A percentile compares a stretch with the other conserved stretches of the same genome.
Evolutionary conservation across 495 filamentous ascomycete species (phyloP).

Genomic region (Lentithecium fluviatile): DNA sequence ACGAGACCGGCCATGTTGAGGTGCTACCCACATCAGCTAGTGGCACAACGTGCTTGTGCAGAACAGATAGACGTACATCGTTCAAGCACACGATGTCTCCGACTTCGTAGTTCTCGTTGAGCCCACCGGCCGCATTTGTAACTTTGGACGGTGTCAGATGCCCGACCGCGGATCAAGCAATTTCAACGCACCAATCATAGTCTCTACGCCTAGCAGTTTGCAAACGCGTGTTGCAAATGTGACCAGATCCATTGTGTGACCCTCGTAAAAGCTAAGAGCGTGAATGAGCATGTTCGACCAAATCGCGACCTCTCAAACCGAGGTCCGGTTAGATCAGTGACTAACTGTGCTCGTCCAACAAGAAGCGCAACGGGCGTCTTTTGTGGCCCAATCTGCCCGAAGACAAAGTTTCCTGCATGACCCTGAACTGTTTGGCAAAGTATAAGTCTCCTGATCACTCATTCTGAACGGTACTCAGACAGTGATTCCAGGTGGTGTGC

Average conservation of each 20-base stretch:
- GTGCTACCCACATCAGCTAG: conserved; percentile 45
- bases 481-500: conserved; percentile 16
- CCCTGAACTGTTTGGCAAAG: conserved; percentile 53
- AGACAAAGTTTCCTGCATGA: conserved; percentile 74
- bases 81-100: conserved; percentile 73
- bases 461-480: not conserved
- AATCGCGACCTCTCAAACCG: not conserved
- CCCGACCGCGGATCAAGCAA: not conserved
- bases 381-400: conserved; percentile 58
- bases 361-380: conserved; percentile 65
- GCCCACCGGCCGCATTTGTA: conserved; percentile 74
- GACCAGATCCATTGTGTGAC: conserved; percentile 64
- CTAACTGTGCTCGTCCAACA: conserved; percentile 73
- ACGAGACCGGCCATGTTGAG: conserved; percentile 72
- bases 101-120: conserved; percentile 66
- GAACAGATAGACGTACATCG: conserved; percentile 52
- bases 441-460: not conserved
- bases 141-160: conserved; percentile 45
- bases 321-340: conserved; percentile 20
- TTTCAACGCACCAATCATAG: conserved; percentile 54
- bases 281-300: conserved; percentile 2
- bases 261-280: conserved; percentile 68
- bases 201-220: conserved; percentile 64
- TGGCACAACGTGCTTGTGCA: not conserved
- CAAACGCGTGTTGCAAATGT: conserved; percentile 72